Base-by-base conservation (phyloP, 441 rosid species). In the Euphorbia neoarborescens region DNA sequence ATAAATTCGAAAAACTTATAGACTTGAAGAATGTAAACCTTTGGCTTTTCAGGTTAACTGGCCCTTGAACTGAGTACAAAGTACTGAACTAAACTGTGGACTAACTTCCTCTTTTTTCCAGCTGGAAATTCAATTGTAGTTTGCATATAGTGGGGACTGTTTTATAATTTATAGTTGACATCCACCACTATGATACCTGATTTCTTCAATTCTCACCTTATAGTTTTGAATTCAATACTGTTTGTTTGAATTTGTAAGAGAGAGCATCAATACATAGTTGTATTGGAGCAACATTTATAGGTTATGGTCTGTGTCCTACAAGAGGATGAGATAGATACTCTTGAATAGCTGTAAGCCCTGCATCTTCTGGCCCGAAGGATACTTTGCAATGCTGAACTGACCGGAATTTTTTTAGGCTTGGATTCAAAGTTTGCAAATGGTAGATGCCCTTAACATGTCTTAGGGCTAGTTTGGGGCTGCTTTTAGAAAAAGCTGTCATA, bases 351-450 rank as follows among this genome's bases (percentile, higher is more conserved):
- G 3, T 51, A 11, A 54, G 2, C 59, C 25, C 37, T 68, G 15
- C 7, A 22, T 6, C 32, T 6, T 54, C 22, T 5, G 5, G 7
- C n/a, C 30, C 56, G 2, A 42, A 7, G 32, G 54, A 65, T 27
- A 28, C 17, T 28, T 28, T 17, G 19, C 20, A 38, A 66, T 66
- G 24, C 34, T 66, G 22, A 60, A 60, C 58, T 48, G 35, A 19
- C 58, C 48, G 28, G 34, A 30, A 9, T 8, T 15, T 42, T 32
- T 4, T 58, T 56, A 11, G 72, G 37, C 30, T n/a, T 14, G 66
- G 73, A 70, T 59, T 42, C 34, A 7, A 42, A 70, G 13, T 42
- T 46, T 53, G 57, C 22, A n/a, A 19, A 24, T 51, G n/a, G 44
- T 62, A 27, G 8, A 20, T 48, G 25, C 67, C 62, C 3, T 68